Evolutionary conservation across 345 rosid species (phyloP).

Genomic region (Nephelium lappaceum): DNA sequence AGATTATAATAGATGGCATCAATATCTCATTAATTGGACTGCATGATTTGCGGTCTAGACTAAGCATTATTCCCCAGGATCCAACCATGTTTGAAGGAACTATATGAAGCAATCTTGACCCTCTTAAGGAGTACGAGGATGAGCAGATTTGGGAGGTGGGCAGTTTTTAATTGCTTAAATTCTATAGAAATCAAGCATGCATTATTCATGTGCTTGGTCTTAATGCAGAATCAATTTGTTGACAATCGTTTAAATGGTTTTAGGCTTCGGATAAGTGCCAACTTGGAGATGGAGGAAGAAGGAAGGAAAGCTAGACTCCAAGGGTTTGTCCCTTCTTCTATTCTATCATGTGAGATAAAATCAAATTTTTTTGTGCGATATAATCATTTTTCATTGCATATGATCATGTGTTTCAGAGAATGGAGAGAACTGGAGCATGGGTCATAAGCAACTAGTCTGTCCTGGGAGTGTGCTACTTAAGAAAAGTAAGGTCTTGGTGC

Average conservation of each 20-base stretch:
- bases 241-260: neutral
- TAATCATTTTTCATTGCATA: neutral
- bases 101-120: slow-evolving; percentile 57
- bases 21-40: slow-evolving; percentile 54
- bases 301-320: slow-evolving; percentile 50
- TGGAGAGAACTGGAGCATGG: slow-evolving; percentile 74
- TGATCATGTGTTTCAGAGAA: slow-evolving; percentile 28
- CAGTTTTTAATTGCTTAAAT: slow-evolving; percentile 14
- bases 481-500: slow-evolving; percentile 55
- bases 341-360: neutral
- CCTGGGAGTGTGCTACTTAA: slow-evolving; percentile 56
- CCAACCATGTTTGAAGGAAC: slow-evolving; percentile 81
- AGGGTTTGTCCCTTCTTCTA: slow-evolving; percentile 28
- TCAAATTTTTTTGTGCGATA: neutral
- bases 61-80: slow-evolving; percentile 70
- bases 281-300: slow-evolving; percentile 57
- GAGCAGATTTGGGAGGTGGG: slow-evolving; percentile 50
- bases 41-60: slow-evolving; percentile 63
- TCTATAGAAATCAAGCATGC: neutral
- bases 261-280: slow-evolving; percentile 64
- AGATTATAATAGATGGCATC: slow-evolving; percentile 55
- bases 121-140: slow-evolving; percentile 54
- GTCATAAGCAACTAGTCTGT: slow-evolving; percentile 64
- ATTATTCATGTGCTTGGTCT: neutral
- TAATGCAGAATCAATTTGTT: neutral